Evolutionary conservation across 139 green algal genomes (phyloP), one percentile per base, ranked within the genome.

Genomic region (Nannochloris sp.): DNA sequence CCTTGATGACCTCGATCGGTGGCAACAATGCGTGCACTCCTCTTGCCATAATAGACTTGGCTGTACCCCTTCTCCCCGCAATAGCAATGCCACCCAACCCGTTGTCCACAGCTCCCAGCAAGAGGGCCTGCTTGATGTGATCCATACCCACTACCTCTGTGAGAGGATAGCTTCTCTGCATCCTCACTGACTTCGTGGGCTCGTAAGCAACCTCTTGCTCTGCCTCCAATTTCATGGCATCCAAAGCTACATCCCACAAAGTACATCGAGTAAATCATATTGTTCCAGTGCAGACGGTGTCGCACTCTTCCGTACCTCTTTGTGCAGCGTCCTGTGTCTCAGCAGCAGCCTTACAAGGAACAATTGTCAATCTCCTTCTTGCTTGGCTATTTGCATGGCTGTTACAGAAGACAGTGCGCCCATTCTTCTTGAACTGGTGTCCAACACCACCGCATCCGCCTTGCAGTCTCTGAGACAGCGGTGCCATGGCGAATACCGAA

Each of bases 11-110:
- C 74, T 99, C 93, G 37, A 99, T 99, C 30, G 93, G 93, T 6
- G 93, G 93, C 70, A 99, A 73, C 60, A 99, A 79, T 16, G 86
- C 79, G 71, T 97, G 91, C 61, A 99, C 64, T 28, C 93, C 93
- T 51, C 93, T 78, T 0, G 93, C 93, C 89, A 99, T 97, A 46
- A 99, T 79, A 6, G 88, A 96, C 72, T 99, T 99, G 67, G 86
- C 90, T 4, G 93, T 98, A 49, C 92, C 92, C 29, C 93, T 66
- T 36, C 85, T 73, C 0, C 93, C 94, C 11, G 85, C 76, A 67
- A 99, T 99, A 60, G 82, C 86, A 49, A 99, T 90, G 62, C 93
- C 93, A 33, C 93, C 93, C 14, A 98, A 67, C 13, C 67, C 69
- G 2, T 67, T 87, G 76, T 98, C 92, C 17, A 96, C 83, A n/a